Base-by-base conservation (phyloP, 108 stramenopile genomes). In the Nitzschia sp. region DNA sequence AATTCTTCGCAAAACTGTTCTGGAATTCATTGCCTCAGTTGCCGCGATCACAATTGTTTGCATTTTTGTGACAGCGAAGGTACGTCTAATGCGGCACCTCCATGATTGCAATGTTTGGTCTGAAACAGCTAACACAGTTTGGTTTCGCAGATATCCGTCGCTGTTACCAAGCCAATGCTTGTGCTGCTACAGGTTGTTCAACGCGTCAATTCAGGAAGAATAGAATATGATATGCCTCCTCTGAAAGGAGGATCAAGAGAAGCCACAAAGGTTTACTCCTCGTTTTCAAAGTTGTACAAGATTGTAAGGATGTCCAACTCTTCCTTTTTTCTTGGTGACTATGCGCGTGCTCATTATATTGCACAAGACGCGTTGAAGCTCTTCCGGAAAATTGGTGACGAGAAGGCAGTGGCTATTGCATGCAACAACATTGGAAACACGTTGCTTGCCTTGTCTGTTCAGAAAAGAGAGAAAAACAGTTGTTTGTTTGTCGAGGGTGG, bases 361-460 rank as follows among this genome's bases (percentile, higher is more conserved):
- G 50, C 77, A n/a, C 62, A 53, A 5, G 80, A 83, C 63, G 71
- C 87, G n/a, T 76, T 88, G 20, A 62, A 57, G 0, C 67, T 85
- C 6, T 88, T 85, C 46, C 65, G 64, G 44, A 79, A 79, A 40
- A 71, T 85, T n/a, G 71, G 74, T n/a, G 78, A 88, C 68, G 63
- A 75, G 48, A 88, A 88, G 54, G 87, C 87, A 2, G 81, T 85
- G 37, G 84, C 69, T 6, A 73, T 88, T 53, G 79, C 82, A 2
- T 62, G 65, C 44, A 88, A 88, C 62, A 88, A 88, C 67, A 52
- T 85, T 43, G 87, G 80, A 8, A 88, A 83, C 55, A 79, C 77
- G 6, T 38, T 79, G 22, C 68, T 85, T 14, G 77, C 80, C 6
- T 41, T 72, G 67, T 69, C 44, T 46, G 46, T 53, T 7, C 39